Percentiles rank a stretch among this genome's conserved stretches.
These are phyloP conservation scores for Bisporella sp. DNA, from an alignment of 2,329 filamentous ascomycete genomes.

Conservation along the genomic window DNA sequence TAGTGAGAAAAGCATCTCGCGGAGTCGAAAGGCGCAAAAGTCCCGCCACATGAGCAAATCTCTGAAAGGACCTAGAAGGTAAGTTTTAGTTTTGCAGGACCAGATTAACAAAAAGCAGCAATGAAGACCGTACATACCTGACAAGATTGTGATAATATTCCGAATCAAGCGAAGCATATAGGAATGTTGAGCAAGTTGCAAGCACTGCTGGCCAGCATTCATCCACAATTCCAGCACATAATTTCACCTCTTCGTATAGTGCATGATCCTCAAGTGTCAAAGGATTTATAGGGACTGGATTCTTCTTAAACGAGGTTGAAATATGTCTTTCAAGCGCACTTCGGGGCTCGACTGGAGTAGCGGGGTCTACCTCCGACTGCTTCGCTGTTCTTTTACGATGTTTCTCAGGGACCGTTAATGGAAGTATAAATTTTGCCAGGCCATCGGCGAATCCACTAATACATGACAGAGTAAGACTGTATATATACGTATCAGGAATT, in stretches of 20 bases:
- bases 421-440: slow-evolving; percentile 86
- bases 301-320: slow-evolving; percentile 59
- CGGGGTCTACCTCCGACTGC: slow-evolving; percentile 14
- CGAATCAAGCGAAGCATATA: slow-evolving; percentile 85
- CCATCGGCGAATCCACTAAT: slow-evolving; percentile 88
- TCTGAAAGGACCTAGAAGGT: slow-evolving; percentile 71
- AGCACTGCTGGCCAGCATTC: slow-evolving; percentile 94
- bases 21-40: slow-evolving; percentile 78
- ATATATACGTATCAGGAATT: slow-evolving; percentile 89
- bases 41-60: slow-evolving; percentile 90
- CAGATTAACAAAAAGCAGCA: not conserved
- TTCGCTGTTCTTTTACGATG: slow-evolving; percentile 38
- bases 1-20: slow-evolving; percentile 90
- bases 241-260: slow-evolving; percentile 62
- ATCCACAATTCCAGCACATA: slow-evolving; percentile 77
- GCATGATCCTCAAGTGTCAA: slow-evolving; percentile 68
- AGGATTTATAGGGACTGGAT: slow-evolving; percentile 78
- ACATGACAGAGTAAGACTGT: slow-evolving; percentile 81
- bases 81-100: not conserved
- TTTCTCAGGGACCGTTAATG: slow-evolving; percentile 77
- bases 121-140: not conserved
- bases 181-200: slow-evolving; percentile 89
- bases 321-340: slow-evolving; percentile 46
- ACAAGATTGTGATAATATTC: slow-evolving; percentile 93
- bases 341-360: slow-evolving; percentile 9